These are phyloP conservation scores for Cajanus cajan DNA, from an alignment of 306 rosid genomes.

Conservation along the genomic window DNA sequence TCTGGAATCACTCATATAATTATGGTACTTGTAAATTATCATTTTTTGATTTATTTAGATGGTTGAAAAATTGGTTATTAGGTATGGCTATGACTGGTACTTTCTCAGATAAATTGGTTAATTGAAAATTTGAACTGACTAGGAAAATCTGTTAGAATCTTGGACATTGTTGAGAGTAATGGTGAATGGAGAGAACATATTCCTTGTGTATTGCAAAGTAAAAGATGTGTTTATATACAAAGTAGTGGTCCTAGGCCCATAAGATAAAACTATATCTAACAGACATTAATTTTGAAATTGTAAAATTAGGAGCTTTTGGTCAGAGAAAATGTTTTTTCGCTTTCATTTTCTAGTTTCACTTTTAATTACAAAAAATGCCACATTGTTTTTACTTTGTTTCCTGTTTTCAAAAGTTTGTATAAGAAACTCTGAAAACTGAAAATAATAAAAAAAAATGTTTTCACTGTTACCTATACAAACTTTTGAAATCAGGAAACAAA, in stretches of 20 bases:
- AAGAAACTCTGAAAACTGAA: neutral
- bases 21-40: constrained; percentile 56
- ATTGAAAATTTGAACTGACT: neutral
- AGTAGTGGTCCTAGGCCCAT: no score
- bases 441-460: neutral
- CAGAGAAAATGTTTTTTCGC: neutral
- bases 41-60: constrained; percentile 16
- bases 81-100: neutral
- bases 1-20: constrained; percentile 81
- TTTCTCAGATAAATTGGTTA: constrained; percentile 2
- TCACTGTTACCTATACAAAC: neutral
- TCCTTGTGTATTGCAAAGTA: no score
- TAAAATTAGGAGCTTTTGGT: neutral
- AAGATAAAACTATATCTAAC: no score
- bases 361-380: neutral
- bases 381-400: neutral
- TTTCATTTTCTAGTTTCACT: neutral
- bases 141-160: neutral
- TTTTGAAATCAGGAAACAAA: neutral
- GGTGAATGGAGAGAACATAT: no score
- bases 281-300: neutral
- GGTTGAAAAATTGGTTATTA: neutral
- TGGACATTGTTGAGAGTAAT: no score
- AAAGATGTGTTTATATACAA: no score
- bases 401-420: neutral